phyloP scores from a whole-genome alignment of 73 alveolate genomes.

The Paramecium caudatum region DNA sequence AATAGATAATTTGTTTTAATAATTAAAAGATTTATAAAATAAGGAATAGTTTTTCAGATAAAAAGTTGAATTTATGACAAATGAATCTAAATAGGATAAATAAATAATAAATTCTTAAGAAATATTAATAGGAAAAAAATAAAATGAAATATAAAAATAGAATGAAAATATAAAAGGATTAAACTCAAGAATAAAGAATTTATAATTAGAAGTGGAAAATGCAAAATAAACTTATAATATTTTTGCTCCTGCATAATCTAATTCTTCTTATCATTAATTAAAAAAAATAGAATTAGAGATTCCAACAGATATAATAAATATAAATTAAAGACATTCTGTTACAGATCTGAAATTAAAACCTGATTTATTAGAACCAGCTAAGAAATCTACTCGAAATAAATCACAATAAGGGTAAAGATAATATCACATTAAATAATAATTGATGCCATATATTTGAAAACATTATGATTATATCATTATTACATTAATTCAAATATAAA shows the following conservation, averaged over 20 bases:
- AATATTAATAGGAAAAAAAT: not conserved
- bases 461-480: slow-evolving; percentile 28
- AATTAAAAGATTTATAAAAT: not conserved
- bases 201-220: slow-evolving; percentile 19
- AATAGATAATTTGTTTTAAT: not conserved
- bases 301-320: not conserved
- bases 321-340: not conserved
- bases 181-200: not conserved
- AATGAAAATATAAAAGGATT: slow-evolving; percentile 14
- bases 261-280: not conserved
- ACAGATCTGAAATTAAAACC: slow-evolving; percentile 25
- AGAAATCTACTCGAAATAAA: not conserved
- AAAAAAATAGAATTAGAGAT: slow-evolving; percentile 15
- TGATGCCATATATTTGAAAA: slow-evolving; percentile 15
- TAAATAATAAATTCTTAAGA: not conserved
- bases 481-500: slow-evolving; percentile 48
- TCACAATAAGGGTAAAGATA: slow-evolving; percentile 7
- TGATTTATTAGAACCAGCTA: not conserved
- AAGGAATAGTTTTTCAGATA: not conserved
- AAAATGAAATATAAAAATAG: not conserved
- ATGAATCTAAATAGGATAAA: not conserved
- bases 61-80: not conserved
- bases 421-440: slow-evolving; percentile 5
- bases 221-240: not conserved
- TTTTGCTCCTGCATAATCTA: not conserved